Evolutionary conservation across 2,329 filamentous ascomycete genomes (phyloP), one percentile per base, ranked within the genome.

Genomic region (Nigrospora osmanthi): DNA sequence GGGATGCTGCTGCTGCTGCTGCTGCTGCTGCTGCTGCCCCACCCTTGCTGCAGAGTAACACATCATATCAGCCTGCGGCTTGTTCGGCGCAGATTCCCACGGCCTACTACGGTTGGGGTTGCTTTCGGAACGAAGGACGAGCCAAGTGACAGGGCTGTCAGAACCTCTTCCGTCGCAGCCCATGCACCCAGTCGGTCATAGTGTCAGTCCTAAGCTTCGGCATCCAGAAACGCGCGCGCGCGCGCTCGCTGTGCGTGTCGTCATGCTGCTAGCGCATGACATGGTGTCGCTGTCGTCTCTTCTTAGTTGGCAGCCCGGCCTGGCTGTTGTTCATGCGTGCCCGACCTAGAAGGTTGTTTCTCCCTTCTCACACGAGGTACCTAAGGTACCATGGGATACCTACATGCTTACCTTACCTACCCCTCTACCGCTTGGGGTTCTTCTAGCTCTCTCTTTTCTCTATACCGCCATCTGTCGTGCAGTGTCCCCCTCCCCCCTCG

Each of bases 11-110:
- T n/a, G n/a, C n/a, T n/a, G n/a, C n/a, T n/a, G n/a, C n/a, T n/a
- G n/a, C n/a, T n/a, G n/a, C n/a, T n/a, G n/a, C n/a, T n/a, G n/a
- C 10, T 7, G 23, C 23, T 28, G 56, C 56, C 57, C 58, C 58
- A 58, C 58, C 49, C 45, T 48, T 48, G 49, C 53, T 49, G 50
- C 53, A 51, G 56, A 55, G 56, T 59, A 61, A 55, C 60, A 60
- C 63, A 63, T 62, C 60, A 65, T 58, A 69, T 69, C 67, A 69
- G 68, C 66, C 66, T 70, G 63, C 67, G 68, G 67, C 63, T 66
- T 61, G 53, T 68, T 71, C 68, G 68, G 69, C 60, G 64, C 59
- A 63, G 54, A 57, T 65, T 68, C 60, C 66, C 63, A 64, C 58
- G 51, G 56, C 50, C 60, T 50, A 54, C 54, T 51, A 38, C 35